Conservation (phyloP, 495 filamentous ascomycete genomes). For the Tetracladium setigerum region DNA sequence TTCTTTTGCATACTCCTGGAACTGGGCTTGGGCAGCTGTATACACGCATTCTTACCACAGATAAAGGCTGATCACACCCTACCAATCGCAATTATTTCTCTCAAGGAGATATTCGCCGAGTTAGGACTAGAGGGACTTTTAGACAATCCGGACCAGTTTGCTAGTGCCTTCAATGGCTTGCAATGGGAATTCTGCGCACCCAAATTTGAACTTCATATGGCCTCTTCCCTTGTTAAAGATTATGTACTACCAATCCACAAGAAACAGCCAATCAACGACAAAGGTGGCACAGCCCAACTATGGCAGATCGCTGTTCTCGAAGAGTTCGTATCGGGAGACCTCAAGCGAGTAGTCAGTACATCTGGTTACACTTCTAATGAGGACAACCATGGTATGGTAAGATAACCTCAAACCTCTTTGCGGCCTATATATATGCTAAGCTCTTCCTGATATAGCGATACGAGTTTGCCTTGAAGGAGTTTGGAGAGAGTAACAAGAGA, state of each 20-base stretch:
- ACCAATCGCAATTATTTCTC: slow-evolving; percentile 10
- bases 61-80: slow-evolving; percentile 14
- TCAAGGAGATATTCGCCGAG: neutral
- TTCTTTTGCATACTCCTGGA: slow-evolving; percentile 29
- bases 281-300: slow-evolving; percentile 28
- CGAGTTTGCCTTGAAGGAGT: slow-evolving; percentile 30
- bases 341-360: neutral
- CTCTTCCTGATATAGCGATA: slow-evolving; percentile 25
- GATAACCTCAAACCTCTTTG: too few relatives aligned
- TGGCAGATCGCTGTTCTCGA: slow-evolving; percentile 26
- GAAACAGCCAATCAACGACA: slow-evolving; percentile 17
- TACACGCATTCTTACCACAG: slow-evolving; percentile 21
- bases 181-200: slow-evolving; percentile 23
- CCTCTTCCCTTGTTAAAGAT: too few relatives aligned
- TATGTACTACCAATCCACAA: slow-evolving; percentile 28
- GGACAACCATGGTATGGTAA: too few relatives aligned
- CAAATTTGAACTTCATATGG: slow-evolving; percentile 20
- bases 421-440: too few relatives aligned
- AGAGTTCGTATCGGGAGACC: slow-evolving; percentile 24
- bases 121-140: neutral
- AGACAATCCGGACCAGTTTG: too few relatives aligned
- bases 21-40: slow-evolving; percentile 17
- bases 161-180: slow-evolving; percentile 7
- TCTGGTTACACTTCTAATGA: too few relatives aligned
- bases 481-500: slow-evolving; percentile 8